Evolutionary conservation across 805 yeast genomes (phyloP).

Genomic region (Priceomyces haplophilus): DNA sequence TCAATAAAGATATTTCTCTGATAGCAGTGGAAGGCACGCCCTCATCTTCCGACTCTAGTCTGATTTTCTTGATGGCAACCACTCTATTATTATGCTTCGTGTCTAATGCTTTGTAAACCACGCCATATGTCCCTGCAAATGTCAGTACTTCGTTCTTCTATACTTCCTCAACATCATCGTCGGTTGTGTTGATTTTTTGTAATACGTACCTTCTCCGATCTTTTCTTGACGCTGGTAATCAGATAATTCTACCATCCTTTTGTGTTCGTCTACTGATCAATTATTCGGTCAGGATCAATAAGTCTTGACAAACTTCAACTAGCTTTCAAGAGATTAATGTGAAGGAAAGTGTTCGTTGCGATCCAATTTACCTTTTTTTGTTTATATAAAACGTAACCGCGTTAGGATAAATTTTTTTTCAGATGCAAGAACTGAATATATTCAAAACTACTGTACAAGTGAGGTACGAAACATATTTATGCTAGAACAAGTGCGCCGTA

Average conservation of each 20-base stretch:
- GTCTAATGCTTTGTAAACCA: slow-evolving; percentile 94
- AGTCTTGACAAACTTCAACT: too few species aligned
- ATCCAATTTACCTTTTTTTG: neutral
- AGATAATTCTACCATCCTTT: slow-evolving; percentile 82
- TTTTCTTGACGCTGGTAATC: slow-evolving; percentile 94
- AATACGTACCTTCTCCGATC: slow-evolving; percentile 81
- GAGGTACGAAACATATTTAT: neutral
- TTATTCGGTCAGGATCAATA: too few species aligned
- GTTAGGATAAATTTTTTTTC: neutral
- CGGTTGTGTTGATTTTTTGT: neutral
- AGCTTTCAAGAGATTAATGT: neutral
- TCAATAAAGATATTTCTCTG: slow-evolving; percentile 89
- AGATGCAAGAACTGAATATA: slow-evolving; percentile 3
- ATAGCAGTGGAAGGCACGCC: slow-evolving; percentile 99
- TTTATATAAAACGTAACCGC: neutral
- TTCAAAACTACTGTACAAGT: slow-evolving; percentile 1
- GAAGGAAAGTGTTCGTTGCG: neutral
- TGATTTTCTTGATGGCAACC: slow-evolving; percentile 92
- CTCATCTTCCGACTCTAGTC: slow-evolving; percentile 94
- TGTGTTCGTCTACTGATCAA: neutral
- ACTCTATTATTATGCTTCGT: slow-evolving; percentile 85
- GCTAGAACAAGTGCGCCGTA: neutral
- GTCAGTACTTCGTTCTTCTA: slow-evolving; percentile 3
- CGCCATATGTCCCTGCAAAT: slow-evolving; percentile 81
- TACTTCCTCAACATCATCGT: neutral